These are phyloP conservation scores for Kodamaea arcana DNA, from an alignment of 1,139 yeast species.

Conservation along the genomic window DNA sequence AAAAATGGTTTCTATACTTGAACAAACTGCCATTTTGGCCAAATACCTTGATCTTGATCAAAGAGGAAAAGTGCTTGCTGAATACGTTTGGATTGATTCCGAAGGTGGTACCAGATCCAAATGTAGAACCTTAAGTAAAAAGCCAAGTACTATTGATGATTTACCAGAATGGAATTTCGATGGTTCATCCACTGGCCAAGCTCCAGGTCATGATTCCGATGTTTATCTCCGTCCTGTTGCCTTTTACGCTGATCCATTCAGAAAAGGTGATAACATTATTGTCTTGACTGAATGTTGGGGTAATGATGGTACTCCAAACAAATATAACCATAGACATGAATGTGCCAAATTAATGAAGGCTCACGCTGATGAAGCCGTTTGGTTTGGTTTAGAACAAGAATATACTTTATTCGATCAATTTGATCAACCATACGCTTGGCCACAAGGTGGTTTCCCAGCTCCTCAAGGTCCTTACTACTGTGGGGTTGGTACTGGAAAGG, in stretches of 20 bases:
- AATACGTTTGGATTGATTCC: constrained; percentile 97
- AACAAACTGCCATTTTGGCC: constrained; percentile 71
- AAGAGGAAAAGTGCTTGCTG: constrained; percentile 85
- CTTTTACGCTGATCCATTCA: constrained; percentile 92
- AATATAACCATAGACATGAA: constrained; percentile 96
- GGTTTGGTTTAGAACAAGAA: constrained; percentile 99
- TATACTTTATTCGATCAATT: constrained; percentile 91
- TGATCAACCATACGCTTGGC: constrained; percentile 96
- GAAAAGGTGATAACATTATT: constrained; percentile 94
- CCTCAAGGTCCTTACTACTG: constrained; percentile 99
- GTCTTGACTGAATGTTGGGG: constrained; percentile 97
- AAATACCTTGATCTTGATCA: constrained; percentile 84
- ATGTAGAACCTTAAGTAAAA: constrained; percentile 77
- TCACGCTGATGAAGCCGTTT: constrained; percentile 76
- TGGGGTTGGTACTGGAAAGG: constrained; percentile 99
- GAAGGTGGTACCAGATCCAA: constrained; percentile 90
- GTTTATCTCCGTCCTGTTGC: constrained; percentile 92
- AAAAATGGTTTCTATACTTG: constrained; percentile 43
- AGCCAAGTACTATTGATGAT: constrained; percentile 72
- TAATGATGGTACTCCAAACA: constrained; percentile 98
- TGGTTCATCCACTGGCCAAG: constrained; percentile 98
- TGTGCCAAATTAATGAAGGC: constrained; percentile 95
- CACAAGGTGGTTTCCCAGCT: constrained; percentile 99
- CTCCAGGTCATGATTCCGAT: constrained; percentile 97
- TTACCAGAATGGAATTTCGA: constrained; percentile 99